phyloP scores from a whole-genome alignment of 306 rosid species.

The Pterocarpus macrocarpus region DNA sequence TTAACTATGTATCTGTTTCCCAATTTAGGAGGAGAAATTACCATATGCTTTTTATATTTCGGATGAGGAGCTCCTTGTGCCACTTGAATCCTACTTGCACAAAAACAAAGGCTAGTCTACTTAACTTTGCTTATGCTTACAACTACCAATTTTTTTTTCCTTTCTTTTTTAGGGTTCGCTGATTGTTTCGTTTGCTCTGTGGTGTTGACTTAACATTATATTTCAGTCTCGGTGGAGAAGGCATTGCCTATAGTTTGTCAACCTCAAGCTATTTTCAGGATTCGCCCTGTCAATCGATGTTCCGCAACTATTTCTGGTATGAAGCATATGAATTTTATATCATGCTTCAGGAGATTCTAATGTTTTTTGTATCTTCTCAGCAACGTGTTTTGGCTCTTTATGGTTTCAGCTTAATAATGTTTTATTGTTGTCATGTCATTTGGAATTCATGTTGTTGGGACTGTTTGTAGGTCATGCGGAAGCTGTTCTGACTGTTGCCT shows the following conservation, averaged over 20 bases:
- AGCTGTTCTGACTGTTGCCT: constrained; percentile 85
- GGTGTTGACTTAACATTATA: constrained; percentile 21
- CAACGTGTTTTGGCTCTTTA: constrained; percentile 13
- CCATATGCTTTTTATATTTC: constrained; percentile 87
- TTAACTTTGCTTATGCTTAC: constrained; percentile 26
- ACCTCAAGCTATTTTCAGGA: constrained; percentile 91
- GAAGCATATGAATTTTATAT: constrained; percentile 10
- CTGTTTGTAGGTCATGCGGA: constrained; percentile 82
- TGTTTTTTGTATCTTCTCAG: background rate
- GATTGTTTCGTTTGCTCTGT: background rate
- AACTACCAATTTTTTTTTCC: background rate
- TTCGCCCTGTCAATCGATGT: constrained; percentile 87
- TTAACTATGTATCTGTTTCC: background rate
- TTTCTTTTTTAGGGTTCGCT: background rate
- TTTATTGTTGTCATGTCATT: constrained; percentile 23
- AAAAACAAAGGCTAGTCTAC: constrained; percentile 72
- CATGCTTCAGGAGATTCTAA: background rate
- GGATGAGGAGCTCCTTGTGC: constrained; percentile 79
- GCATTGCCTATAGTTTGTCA: constrained; percentile 90
- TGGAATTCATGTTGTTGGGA: constrained; percentile 26
- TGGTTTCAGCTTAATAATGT: constrained; percentile 5
- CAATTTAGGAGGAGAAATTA: constrained; percentile 83
- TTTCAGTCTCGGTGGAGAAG: constrained; percentile 94
- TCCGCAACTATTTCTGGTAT: constrained; percentile 95
- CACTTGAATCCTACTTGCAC: constrained; percentile 80